Evolutionary conservation across 202 grass and related monocot genomes (phyloP), one percentile per base, ranked within the genome.

Genomic region (Eragrostis tef): DNA sequence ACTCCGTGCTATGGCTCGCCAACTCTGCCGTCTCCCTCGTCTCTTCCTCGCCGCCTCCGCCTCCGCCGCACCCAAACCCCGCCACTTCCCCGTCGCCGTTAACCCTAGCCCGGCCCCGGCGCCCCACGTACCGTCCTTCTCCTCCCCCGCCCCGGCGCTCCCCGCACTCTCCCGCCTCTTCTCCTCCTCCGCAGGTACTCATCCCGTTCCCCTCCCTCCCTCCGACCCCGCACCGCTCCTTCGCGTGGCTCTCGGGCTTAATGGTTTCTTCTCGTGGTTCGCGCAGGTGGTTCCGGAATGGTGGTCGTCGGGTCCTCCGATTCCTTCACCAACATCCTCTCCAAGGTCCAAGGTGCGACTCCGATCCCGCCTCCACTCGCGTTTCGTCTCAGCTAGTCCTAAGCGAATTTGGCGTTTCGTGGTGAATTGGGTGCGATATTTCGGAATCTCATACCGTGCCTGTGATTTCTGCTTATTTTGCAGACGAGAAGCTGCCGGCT

Each of bases 401-500:
- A 77, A 8, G 50, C 19, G 7, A 45, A 59, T 69, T 50, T 83
- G 44, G 10, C 31, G 27, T 9, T 20, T 20, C n/a, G 17, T 60
- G 19, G 2, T 48, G 66, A 13, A 68, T 57, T 45, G 31, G 16
- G 1, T 75, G 51, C 50, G 0, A 26, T n/a, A 16, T 15, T 70
- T 63, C 14, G 13, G 13, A 53, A 44, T 74, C 62, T 80, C 70
- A 45, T 19, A 0, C 48, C 41, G 1, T 45, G 0, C 14, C 44
- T 46, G 1, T 67, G 27, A 36, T 14, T 24, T 24, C 42, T 70
- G 12, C 74, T 81, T 64, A 61, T 75, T 42, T 70, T 83, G 82
- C 82, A 98, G 96, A 91, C 45, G 92, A 95, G 80, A 95, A 95
- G 61, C 70, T 78, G 9, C 85, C 88, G 9, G 85, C 96, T 2